Conservation (phyloP, 1,284 basidiomycete genomes). For the Butyriboletus appendiculatus region DNA sequence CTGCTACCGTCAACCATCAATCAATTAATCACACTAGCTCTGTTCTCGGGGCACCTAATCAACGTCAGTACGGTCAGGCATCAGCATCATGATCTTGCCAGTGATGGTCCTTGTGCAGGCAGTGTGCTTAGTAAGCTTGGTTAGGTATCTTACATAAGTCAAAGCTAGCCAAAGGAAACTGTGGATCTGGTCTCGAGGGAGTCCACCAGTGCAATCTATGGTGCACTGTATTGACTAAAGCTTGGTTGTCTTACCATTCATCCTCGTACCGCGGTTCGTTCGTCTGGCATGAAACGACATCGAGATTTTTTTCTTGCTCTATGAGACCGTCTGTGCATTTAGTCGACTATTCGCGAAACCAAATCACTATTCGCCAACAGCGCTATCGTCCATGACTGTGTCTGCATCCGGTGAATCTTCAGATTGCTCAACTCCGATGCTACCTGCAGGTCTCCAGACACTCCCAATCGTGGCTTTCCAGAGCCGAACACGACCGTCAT, state of each 20-base stretch:
- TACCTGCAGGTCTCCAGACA: conserved; percentile 77
- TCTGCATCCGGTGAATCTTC: conserved; percentile 51
- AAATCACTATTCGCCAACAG: conserved; percentile 21
- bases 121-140: neutral
- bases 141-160: no score
- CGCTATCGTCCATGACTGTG: conserved; percentile 34
- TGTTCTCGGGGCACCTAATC: neutral
- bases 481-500: conserved; percentile 84
- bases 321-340: neutral
- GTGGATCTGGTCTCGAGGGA: neutral
- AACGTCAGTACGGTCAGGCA: no score
- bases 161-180: no score
- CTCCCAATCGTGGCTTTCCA: conserved; percentile 84
- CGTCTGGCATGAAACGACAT: neutral
- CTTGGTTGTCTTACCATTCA: neutral
- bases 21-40: no score
- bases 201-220: neutral
- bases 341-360: neutral
- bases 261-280: neutral
- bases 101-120: neutral
- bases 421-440: conserved; percentile 73
- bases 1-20: neutral
- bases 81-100: neutral
- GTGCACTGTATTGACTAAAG: no score
- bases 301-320: neutral